phyloP scores from a whole-genome alignment of 768 basidiomycete species.

The Phlebiopsis flavidoalba region DNA sequence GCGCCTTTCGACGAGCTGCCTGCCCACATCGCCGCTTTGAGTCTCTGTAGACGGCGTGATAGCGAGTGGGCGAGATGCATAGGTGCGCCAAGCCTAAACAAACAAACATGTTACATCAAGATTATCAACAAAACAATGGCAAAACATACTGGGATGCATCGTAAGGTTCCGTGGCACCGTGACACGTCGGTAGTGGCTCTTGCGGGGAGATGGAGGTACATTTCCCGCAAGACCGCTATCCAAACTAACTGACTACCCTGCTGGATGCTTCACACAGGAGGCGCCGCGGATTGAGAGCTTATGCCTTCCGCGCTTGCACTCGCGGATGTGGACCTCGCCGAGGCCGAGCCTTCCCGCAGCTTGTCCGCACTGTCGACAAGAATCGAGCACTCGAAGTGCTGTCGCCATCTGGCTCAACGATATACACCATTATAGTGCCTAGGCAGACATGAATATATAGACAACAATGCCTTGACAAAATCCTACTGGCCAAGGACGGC shows the following conservation, averaged over 20 bases:
- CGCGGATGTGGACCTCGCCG: conserved; percentile 3
- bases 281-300: neutral
- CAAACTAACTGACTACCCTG: no score
- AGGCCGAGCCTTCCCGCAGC: neutral
- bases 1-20: neutral
- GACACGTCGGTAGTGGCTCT: conserved; percentile 65
- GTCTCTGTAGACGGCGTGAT: neutral
- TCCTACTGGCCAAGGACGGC: no score
- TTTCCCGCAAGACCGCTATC: conserved; percentile 23
- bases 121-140: no score
- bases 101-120: neutral
- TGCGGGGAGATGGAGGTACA: conserved; percentile 35
- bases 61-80: neutral
- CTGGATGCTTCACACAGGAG: neutral
- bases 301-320: neutral
- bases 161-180: no score
- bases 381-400: neutral
- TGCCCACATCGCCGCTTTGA: neutral
- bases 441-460: neutral
- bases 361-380: neutral
- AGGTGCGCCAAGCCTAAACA: neutral
- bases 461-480: neutral
- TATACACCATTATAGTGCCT: conserved; percentile 69
- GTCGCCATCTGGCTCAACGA: conserved; percentile 54
- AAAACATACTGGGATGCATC: conserved; percentile 36